Evolutionary conservation across 1,139 yeast genomes (phyloP).

Genomic region (Kodamaea alishanica): DNA sequence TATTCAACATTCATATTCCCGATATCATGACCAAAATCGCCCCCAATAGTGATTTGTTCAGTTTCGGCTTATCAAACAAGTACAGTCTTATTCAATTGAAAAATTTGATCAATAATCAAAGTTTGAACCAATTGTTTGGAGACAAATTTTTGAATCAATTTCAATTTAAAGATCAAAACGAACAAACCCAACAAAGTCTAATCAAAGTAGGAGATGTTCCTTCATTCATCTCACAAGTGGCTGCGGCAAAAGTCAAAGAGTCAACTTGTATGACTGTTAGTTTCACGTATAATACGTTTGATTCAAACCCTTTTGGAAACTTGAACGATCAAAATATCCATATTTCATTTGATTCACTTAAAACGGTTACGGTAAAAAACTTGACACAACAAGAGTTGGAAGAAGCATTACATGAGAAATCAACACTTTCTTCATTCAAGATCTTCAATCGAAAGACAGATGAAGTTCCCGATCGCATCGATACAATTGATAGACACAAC

Average conservation of each 20-base stretch:
- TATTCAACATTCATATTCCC: slow-evolving; percentile 43
- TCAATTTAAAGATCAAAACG: slow-evolving; percentile 15
- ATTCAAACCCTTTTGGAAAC: slow-evolving; percentile 32
- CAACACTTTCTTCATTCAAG: slow-evolving; percentile 28
- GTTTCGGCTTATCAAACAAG: slow-evolving; percentile 13
- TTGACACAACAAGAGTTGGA: slow-evolving; percentile 22
- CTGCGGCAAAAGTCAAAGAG: background rate
- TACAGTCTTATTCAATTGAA: slow-evolving; percentile 8
- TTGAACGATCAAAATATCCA: slow-evolving; percentile 19
- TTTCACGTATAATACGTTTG: slow-evolving; percentile 32
- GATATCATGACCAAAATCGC: slow-evolving; percentile 34
- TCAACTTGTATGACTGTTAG: slow-evolving; percentile 37
- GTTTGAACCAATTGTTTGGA: slow-evolving; percentile 13
- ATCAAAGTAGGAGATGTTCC: slow-evolving; percentile 15
- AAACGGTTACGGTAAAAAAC: slow-evolving; percentile 21
- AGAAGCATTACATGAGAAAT: slow-evolving; percentile 27
- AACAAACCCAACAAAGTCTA: slow-evolving; percentile 3
- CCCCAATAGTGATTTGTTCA: slow-evolving; percentile 26
- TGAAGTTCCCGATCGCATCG: slow-evolving; percentile 8
- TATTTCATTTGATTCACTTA: slow-evolving; percentile 30
- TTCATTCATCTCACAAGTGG: background rate
- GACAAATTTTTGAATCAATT: slow-evolving; percentile 10
- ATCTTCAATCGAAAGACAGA: slow-evolving; percentile 19
- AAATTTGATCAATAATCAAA: slow-evolving; percentile 9
- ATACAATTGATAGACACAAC: slow-evolving; percentile 30